phyloP scores from a whole-genome alignment of 2,329 filamentous ascomycete species.

The Phoma sp. region DNA sequence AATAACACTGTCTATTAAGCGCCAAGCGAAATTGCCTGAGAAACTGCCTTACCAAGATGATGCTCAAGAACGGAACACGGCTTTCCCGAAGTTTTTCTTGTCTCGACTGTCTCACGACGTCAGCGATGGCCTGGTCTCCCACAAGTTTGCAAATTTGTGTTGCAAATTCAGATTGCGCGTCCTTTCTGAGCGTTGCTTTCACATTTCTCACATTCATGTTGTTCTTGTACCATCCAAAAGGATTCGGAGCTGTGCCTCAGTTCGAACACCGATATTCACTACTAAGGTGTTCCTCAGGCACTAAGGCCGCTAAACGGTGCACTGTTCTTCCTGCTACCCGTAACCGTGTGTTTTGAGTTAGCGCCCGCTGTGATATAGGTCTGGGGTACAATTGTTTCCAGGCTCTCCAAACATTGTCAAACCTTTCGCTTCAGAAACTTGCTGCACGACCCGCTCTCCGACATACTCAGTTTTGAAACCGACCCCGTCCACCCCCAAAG shows the following conservation, averaged over 20 bases:
- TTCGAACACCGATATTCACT: conserved; percentile 9
- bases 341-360: conserved; percentile 40
- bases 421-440: conserved; percentile 47
- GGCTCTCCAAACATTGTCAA: conserved; percentile 47
- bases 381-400: conserved; percentile 48
- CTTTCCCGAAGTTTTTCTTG: conserved; percentile 38
- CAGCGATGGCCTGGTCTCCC: conserved; percentile 32
- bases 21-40: conserved; percentile 37
- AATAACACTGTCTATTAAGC: conserved; percentile 20
- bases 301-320: conserved; percentile 27
- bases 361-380: conserved; percentile 44
- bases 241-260: conserved; percentile 2
- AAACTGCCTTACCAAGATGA: conserved; percentile 36
- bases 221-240: not conserved
- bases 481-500: conserved; percentile 40
- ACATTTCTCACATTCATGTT: not conserved
- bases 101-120: conserved; percentile 47
- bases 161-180: conserved; percentile 26
- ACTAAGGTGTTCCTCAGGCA: conserved; percentile 12
- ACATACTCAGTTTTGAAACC: conserved; percentile 52
- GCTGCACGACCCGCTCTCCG: conserved; percentile 46
- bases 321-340: conserved; percentile 41
- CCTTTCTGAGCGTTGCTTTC: conserved; percentile 11
- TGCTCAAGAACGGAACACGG: conserved; percentile 42
- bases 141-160: conserved; percentile 15